Conservation (phyloP, 257 asterid species). For the Striga asiatica region DNA sequence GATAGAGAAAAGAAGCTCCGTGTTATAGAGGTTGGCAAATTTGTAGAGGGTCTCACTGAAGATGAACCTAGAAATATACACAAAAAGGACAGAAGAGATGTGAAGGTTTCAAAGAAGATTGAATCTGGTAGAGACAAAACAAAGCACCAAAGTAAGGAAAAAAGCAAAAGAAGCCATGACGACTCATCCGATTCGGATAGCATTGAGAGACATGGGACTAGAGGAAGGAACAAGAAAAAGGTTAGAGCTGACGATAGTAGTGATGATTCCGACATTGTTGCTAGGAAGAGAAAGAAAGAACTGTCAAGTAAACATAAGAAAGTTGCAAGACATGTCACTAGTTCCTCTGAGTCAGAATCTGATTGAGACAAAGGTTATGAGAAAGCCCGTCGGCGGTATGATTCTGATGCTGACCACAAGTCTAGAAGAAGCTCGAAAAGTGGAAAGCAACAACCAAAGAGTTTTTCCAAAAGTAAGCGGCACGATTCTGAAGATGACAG, state of each 20-base stretch:
- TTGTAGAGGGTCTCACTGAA: constrained; percentile 32
- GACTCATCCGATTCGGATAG: constrained; percentile 39
- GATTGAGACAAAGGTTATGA: constrained; percentile 29
- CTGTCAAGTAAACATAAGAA: constrained; percentile 30
- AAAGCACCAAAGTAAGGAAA: constrained; percentile 19
- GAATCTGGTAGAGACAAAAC: constrained; percentile 21
- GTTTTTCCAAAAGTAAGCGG: constrained; percentile 15
- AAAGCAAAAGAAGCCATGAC: constrained; percentile 16
- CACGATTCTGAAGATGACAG: constrained; percentile 2
- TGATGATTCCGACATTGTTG: constrained; percentile 43
- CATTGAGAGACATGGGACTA: constrained; percentile 15
- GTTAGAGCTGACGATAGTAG: constrained; percentile 17
- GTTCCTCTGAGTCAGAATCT: constrained; percentile 32
- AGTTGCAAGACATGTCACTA: constrained; percentile 21
- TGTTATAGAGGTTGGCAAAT: constrained; percentile 22
- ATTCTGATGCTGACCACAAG: constrained; percentile 27
- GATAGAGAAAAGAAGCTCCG: constrained; percentile 36
- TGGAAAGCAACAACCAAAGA: constrained; percentile 16
- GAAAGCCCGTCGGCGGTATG: no score
- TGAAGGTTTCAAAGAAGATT: constrained; percentile 23
- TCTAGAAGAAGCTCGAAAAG: constrained; percentile 20
- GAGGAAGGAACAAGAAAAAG: constrained; percentile 17
- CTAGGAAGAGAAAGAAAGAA: constrained; percentile 20
- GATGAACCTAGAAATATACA: constrained; percentile 20
- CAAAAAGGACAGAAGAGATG: constrained; percentile 13